Conservation (phyloP, 202 grass and related monocot genomes). For the Setaria viridis region DNA sequence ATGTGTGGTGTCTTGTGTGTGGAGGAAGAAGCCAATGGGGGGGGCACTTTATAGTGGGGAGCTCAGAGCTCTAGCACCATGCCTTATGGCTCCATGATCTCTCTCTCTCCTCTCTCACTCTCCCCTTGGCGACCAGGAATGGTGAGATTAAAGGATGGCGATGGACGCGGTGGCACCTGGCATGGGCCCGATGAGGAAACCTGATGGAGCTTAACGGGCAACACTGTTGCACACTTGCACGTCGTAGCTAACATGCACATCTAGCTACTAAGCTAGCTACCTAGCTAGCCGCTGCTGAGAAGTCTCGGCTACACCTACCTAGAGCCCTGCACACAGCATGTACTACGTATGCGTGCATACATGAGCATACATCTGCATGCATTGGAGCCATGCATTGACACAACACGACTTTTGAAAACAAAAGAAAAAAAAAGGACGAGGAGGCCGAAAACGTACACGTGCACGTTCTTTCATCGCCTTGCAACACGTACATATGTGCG, state of each 20-base stretch:
- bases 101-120: background rate
- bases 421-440: background rate
- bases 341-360: background rate
- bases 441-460: background rate
- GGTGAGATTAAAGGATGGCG: slow-evolving; percentile 42
- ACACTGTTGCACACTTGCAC: slow-evolving; percentile 9
- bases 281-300: background rate
- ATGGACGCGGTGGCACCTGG: slow-evolving; percentile 44
- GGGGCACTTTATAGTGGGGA: slow-evolving; percentile 50
- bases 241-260: background rate
- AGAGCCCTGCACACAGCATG: background rate
- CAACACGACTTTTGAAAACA: background rate
- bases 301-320: background rate
- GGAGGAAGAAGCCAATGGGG: slow-evolving; percentile 31
- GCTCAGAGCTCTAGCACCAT: background rate
- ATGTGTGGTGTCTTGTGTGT: background rate
- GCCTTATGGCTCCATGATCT: background rate
- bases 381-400: background rate
- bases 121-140: background rate
- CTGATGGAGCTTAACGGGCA: slow-evolving; percentile 42
- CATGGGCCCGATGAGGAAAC: slow-evolving; percentile 59
- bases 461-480: background rate
- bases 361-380: background rate
- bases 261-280: background rate
- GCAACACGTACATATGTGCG: background rate